Evolutionary conservation across 1,284 basidiomycete species (phyloP), one percentile per base, ranked within the genome.

Genomic region (Cutaneotrichosporon dermatis): DNA sequence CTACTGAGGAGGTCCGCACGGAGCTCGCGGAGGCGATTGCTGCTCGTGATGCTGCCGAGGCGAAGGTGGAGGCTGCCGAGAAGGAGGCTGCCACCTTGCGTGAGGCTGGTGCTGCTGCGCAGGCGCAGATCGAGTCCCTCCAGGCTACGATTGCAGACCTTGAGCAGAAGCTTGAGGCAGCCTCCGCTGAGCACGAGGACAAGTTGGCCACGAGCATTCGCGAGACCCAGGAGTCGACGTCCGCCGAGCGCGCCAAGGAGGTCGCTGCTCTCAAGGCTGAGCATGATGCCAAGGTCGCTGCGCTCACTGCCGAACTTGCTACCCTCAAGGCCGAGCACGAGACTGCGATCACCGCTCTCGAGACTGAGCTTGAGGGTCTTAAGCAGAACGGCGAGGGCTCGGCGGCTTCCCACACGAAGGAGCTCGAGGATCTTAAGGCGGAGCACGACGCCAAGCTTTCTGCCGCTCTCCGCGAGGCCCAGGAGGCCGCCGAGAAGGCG

Each of bases 251-350:
- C 43, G 40, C 49, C n/a, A 43, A 45, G 4, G 42, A 42, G 36
- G 56, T 74, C 39, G 61, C 63, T 13, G 60, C 57, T 4, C 55
- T 71, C 15, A 52, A 60, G 54, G 16, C 51, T 8, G 51, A 58
- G 53, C n/a, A 51, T 41, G 35, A 51, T 4, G 37, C 25, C 15
- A 50, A 39, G 34, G 45, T 61, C 41, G 25, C 55, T 5, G 44
- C 16, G 6, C 44, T 51, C 10, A 16, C 53, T 40, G 33, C 16
- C 50, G 55, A 59, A 37, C 16, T 53, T 12, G 51, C 42, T 16
- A 41, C 33, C 42, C 55, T 62, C 40, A 40, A 41, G 15, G 40
- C 46, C 7, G 46, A 57, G 41, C 58, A 59, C 50, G 56, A 40
- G n/a, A 49, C 52, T 16, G 43, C 40, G 33, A 13, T 62, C 34